Conservation (phyloP, 305 asterid genomes). For the Salvia sclarea region DNA sequence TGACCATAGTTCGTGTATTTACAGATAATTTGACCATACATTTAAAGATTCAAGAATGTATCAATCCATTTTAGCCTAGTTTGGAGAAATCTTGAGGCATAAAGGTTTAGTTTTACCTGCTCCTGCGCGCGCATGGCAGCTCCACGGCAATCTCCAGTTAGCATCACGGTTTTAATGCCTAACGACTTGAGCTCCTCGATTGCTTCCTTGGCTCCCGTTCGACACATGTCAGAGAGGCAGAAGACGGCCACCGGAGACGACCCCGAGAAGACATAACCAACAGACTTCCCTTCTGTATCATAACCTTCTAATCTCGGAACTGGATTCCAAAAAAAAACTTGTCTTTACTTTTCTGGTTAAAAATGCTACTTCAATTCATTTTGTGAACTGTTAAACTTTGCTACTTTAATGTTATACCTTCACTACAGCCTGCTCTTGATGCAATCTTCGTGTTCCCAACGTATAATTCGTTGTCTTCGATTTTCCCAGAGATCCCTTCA, state of each 20-base stretch:
- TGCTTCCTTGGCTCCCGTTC: conserved; percentile 87
- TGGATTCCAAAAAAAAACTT: conserved; percentile 23
- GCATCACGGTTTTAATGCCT: conserved; percentile 78
- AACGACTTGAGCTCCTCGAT: conserved; percentile 54
- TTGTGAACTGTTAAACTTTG: too few species aligned
- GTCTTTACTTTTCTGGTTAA: neutral
- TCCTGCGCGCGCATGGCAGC: conserved; percentile 75
- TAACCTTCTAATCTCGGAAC: conserved; percentile 62
- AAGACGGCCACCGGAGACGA: conserved; percentile 61
- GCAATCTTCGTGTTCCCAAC: conserved; percentile 71
- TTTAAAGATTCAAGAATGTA: neutral
- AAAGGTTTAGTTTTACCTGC: conserved; percentile 46
- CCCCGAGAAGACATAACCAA: conserved; percentile 63
- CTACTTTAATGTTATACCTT: conserved; percentile 41
- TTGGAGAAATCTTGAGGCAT: neutral
- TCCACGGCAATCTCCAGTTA: conserved; percentile 75
- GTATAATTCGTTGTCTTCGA: conserved; percentile 54
- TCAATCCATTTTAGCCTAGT: neutral
- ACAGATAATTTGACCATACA: too few species aligned
- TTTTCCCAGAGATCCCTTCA: conserved; percentile 77
- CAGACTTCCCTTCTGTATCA: conserved; percentile 57
- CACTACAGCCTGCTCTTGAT: conserved; percentile 61
- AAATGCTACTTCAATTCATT: neutral
- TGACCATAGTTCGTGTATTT: too few species aligned
- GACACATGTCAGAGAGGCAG: conserved; percentile 65